Evolutionary conservation across 2,329 filamentous ascomycete genomes (phyloP), one percentile per base, ranked within the genome.

Genomic region (Diplodia sapinea): DNA sequence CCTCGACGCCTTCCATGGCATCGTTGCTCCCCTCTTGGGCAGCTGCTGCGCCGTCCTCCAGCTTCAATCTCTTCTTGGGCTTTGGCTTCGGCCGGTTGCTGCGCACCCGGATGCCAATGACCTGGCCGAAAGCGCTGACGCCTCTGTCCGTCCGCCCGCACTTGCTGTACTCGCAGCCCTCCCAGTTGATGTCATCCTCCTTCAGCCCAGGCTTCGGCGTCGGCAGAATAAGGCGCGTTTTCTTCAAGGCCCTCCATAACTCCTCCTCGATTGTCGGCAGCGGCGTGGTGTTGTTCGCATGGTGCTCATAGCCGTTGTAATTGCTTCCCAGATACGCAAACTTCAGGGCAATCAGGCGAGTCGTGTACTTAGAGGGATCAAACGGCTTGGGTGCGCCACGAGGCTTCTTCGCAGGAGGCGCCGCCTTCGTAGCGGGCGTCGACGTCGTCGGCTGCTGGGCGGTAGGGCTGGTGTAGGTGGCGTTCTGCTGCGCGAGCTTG

Each of bases 101-200:
- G 75, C 94, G 85, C 17, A 99, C 89, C 66, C 90, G 83, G 50
- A 99, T 81, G 0, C 89, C 91, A 74, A 99, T 88, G 68, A 99
- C 95, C 82, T 99, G 95, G 0, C 95, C 95, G 81, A 99, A 99
- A 3, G 95, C 94, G 79, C 93, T 97, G 43, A 99, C 95, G 13
- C 95, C 95, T 65, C 89, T 86, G 77, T 99, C 95, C 20, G 95
- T 99, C 70, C 95, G 86, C 1, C 95, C 95, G 75, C 94, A 97
- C 79, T 99, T 99, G 43, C 91, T 93, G 79, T 98, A 99, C 69
- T 96, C 91, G 78, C 89, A 94, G 8, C 89, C 89, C 40, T 91
- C 88, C 86, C 93, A 97, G 78, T 92, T 90, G 31, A 97, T 79
- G 56, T 71, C 69, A 20, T 74, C 72, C 2, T 69, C 71, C n/a